These are phyloP conservation scores for Hanseniaspora guilliermondii DNA, from an alignment of 805 yeast genomes.

Conservation along the genomic window DNA sequence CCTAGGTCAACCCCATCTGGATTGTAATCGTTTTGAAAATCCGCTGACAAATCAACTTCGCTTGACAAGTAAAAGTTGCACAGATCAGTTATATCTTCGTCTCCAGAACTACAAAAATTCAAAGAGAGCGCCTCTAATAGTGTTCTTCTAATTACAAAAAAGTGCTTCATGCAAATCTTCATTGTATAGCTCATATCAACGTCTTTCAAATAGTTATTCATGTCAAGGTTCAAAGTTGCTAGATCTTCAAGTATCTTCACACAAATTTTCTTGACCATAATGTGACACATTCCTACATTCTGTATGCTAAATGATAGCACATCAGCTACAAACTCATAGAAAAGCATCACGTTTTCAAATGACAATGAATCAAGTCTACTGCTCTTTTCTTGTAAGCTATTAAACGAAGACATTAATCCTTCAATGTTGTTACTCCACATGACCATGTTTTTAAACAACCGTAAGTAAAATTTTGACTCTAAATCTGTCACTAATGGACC, in stretches of 20 bases:
- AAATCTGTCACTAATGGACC: slow-evolving; percentile 33
- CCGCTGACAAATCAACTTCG: not conserved
- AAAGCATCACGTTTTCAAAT: slow-evolving; percentile 50
- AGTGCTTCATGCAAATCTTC: slow-evolving; percentile 38
- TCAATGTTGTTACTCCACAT: slow-evolving; percentile 47
- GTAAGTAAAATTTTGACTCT: slow-evolving; percentile 40
- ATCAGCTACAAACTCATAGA: slow-evolving; percentile 60
- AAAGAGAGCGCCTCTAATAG: slow-evolving; percentile 54
- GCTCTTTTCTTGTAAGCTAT: slow-evolving; percentile 14
- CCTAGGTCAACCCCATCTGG: not conserved
- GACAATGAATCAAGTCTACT: slow-evolving; percentile 27
- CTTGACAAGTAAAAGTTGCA: slow-evolving; percentile 2
- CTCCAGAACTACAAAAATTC: slow-evolving; percentile 87
- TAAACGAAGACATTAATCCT: slow-evolving; percentile 24
- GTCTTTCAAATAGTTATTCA: slow-evolving; percentile 16
- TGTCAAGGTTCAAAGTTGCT: slow-evolving; percentile 18
- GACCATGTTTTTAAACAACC: slow-evolving; percentile 51
- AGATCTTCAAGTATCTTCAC: slow-evolving; percentile 23
- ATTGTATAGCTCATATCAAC: slow-evolving; percentile 41
- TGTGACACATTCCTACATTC: slow-evolving; percentile 58
- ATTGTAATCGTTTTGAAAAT: not conserved
- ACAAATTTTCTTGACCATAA: slow-evolving; percentile 38
- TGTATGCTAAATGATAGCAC: slow-evolving; percentile 63
- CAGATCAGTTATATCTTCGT: slow-evolving; percentile 61
- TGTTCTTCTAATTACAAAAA: slow-evolving; percentile 44